These are phyloP conservation scores for Penicillium argentinense DNA, from an alignment of 495 filamentous ascomycete species.

Conservation along the genomic window DNA sequence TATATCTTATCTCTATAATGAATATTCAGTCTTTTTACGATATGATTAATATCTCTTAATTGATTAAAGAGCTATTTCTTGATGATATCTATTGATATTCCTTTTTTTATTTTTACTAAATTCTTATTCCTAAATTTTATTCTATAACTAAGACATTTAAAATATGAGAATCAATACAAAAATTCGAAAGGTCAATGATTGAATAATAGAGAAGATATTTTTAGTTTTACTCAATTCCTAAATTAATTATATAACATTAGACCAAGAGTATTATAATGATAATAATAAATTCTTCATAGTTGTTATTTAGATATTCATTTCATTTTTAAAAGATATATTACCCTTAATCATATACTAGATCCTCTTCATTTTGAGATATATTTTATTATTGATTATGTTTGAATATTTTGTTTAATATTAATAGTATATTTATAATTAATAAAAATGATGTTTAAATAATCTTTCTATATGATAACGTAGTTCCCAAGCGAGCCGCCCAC, in stretches of 20 bases:
- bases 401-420: neutral
- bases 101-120: neutral
- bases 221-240: too few species aligned
- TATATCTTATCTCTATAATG: neutral
- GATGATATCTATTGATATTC: too few species aligned
- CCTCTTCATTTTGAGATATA: neutral
- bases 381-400: neutral
- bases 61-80: neutral
- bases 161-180: neutral
- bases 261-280: too few species aligned
- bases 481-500: too few species aligned
- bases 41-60: neutral
- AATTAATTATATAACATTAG: too few species aligned
- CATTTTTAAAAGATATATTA: neutral
- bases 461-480: too few species aligned
- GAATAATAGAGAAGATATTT: too few species aligned
- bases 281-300: too few species aligned
- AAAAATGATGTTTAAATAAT: too few species aligned
- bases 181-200: too few species aligned
- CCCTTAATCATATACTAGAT: neutral
- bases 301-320: too few species aligned
- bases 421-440: neutral
- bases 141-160: neutral
- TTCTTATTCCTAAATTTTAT: neutral
- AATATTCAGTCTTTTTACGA: neutral